Conservation (phyloP, 148 eudicot species). For the Rhododendron kiyosumense region DNA sequence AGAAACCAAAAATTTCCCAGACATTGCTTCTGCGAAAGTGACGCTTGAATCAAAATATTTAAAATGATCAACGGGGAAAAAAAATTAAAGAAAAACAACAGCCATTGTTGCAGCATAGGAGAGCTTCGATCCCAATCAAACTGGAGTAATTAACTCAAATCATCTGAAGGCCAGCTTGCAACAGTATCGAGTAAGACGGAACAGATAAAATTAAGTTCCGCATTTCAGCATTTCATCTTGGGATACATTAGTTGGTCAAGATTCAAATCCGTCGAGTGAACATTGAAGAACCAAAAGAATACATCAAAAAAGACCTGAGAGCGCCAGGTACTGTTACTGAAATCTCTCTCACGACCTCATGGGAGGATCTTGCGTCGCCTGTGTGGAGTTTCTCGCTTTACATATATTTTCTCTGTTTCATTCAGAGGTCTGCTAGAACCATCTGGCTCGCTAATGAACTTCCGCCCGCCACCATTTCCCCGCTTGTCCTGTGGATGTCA, state of each 20-base stretch:
- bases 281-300: background rate
- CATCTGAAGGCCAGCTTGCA: background rate
- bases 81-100: too few relatives aligned
- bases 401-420: constrained; percentile 71
- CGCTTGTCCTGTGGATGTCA: constrained; percentile 68
- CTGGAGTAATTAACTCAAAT: background rate
- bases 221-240: background rate
- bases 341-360: constrained; percentile 16
- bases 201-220: background rate
- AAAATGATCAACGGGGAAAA: too few relatives aligned
- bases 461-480: constrained; percentile 82
- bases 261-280: background rate
- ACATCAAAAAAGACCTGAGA: background rate
- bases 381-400: constrained; percentile 76
- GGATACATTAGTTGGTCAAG: background rate
- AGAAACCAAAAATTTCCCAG: background rate
- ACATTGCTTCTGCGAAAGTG: background rate
- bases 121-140: background rate
- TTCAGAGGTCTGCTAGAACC: constrained; percentile 81
- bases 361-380: constrained; percentile 56
- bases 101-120: background rate
- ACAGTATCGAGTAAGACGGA: background rate
- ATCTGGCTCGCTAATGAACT: constrained; percentile 57
- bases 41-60: background rate
- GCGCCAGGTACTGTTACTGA: background rate